Conservation (phyloP, 192 early-diverging fungal species). For the Entomortierella chlamydospora region DNA sequence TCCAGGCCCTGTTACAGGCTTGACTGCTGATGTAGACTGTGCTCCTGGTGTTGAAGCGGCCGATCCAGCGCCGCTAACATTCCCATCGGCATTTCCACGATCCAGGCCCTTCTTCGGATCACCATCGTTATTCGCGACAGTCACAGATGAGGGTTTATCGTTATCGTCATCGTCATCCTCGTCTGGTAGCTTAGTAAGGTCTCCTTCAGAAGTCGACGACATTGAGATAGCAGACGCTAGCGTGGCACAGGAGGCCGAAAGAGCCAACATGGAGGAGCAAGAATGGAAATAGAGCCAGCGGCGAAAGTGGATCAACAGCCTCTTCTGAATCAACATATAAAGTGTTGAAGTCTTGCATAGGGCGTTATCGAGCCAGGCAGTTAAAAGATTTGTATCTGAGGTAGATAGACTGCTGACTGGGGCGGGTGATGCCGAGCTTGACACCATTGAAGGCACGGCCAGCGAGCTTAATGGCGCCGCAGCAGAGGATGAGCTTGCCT, state of each 20-base stretch:
- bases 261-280: slow-evolving; percentile 37
- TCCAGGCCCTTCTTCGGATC: neutral
- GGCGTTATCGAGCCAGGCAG: slow-evolving; percentile 46
- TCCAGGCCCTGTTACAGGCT: too few relatives aligned
- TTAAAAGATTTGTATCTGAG: slow-evolving; percentile 32
- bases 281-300: slow-evolving; percentile 49
- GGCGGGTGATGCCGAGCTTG: neutral
- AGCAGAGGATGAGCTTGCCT: neutral
- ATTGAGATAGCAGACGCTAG: slow-evolving; percentile 43
- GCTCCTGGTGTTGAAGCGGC: neutral
- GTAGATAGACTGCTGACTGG: slow-evolving; percentile 9
- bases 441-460: neutral
- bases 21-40: neutral
- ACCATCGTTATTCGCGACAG: neutral
- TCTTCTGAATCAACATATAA: slow-evolving; percentile 43
- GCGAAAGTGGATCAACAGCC: slow-evolving; percentile 44
- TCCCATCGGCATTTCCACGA: neutral
- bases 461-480: neutral
- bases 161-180: slow-evolving; percentile 13
- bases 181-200: neutral
- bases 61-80: neutral
- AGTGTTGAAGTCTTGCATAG: slow-evolving; percentile 34
- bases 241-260: slow-evolving; percentile 41
- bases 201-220: neutral
- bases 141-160: neutral